Evolutionary conservation across 225 moss, liverwort and hornwort species (phyloP).

Genomic region (Takakia lepidozioides): DNA sequence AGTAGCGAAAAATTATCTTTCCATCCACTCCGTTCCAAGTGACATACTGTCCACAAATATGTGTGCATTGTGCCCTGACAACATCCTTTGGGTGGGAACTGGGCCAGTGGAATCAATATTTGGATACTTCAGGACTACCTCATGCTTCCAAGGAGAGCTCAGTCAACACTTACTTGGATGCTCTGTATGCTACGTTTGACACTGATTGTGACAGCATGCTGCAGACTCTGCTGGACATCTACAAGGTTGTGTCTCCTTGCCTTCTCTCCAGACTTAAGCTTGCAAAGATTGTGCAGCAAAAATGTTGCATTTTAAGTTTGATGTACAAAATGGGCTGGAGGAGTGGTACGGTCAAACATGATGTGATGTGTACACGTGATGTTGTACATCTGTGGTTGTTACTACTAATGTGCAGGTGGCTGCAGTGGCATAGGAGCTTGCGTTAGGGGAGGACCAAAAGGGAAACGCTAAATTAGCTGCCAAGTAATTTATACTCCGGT

Average conservation of each 20-base stretch:
- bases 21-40: too few relatives aligned
- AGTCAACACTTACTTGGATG: conserved; percentile 62
- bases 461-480: conserved; percentile 64
- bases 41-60: too few relatives aligned
- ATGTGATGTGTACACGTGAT: too few relatives aligned
- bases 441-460: conserved; percentile 74
- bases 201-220: conserved; percentile 49
- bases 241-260: conserved; percentile 26
- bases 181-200: conserved; percentile 53
- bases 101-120: conserved; percentile 74
- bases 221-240: conserved; percentile 68
- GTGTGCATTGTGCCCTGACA: too few relatives aligned
- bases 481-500: too few relatives aligned
- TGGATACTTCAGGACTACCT: conserved; percentile 78
- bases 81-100: conserved; percentile 3
- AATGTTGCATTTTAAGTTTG: too few relatives aligned
- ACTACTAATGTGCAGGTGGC: conserved; percentile 27
- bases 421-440: conserved; percentile 59
- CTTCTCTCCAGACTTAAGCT: too few relatives aligned
- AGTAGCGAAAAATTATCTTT: too few relatives aligned
- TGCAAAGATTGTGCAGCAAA: neutral
- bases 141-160: conserved; percentile 80
- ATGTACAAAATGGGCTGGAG: too few relatives aligned
- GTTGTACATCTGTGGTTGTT: too few relatives aligned
- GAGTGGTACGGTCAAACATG: too few relatives aligned